Evolutionary conservation across 1,284 basidiomycete genomes (phyloP), one percentile per base, ranked within the genome.

Genomic region (Sparassis latifolia): DNA sequence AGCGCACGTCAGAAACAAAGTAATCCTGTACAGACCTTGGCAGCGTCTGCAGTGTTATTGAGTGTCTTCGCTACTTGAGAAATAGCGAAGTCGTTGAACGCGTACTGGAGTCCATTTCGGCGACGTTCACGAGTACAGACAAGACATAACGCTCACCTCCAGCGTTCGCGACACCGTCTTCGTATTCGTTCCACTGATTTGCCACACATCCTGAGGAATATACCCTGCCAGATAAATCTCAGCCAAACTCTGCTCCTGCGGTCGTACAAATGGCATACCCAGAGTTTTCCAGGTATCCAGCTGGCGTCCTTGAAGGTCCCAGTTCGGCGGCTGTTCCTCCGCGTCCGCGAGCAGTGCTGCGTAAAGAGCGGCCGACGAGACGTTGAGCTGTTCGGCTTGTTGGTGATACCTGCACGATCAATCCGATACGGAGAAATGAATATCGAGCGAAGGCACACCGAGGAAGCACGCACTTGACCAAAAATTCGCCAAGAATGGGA

Each of bases 231-330:
- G 42, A 5, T 20, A 20, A 27, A 20, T 10, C 9, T 42, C 37
- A 30, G 2, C 52, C 1, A 32, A 5, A 27, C 44, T 10, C 7
- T 9, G 5, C 7, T 7, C 6, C 9, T 35, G 41, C 6, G 31
- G 10, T 20, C 20, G 20, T 20, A 20, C 20, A 20, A 20, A 20
- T 20, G 20, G 20, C 44, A 27, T 48, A 63, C 64, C 60, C n/a
- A 64, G 52, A 28, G 55, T 49, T 53, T 82, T 83, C 80, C 80
- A 84, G 1, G 74, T 66, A 57, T 77, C 69, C 2, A 71, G 75
- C 55, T 83, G 79, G 12, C 82, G 66, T n/a, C 82, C 82, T 60
- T 82, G 77, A 4, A 84, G 55, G 56, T 84, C 77, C 79, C 80
- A 83, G 56, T 84, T 77, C 2, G 74, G 71, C 5, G 82, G 75